Base-by-base conservation (phyloP, 768 basidiomycete species). In the Atractiella rhizophila region DNA sequence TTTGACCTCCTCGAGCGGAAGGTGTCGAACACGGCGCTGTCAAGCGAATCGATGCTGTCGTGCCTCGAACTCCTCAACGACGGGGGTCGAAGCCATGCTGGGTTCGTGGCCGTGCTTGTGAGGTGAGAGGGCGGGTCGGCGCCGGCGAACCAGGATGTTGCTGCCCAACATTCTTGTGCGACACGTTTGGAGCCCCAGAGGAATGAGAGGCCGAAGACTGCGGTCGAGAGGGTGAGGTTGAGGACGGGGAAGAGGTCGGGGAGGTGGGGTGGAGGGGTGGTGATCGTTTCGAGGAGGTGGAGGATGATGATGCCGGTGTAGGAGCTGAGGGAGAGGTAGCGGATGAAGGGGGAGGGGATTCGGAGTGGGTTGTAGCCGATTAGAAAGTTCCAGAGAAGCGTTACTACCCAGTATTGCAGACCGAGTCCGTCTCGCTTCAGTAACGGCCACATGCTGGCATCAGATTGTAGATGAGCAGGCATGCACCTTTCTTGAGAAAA, bases 371-470 rank as follows among this genome's bases (percentile, higher is more conserved):
- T 72, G 48, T 78, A 69, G 1, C 86, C 85, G 39, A 86, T 65
- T 2, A 76, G 47, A 42, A 69, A 67, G 56, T 88, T 91, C 83
- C 83, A 96, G 3, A 85, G 51, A 0, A 74, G 20, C 13, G 71
- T 62, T 10, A 71, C 58, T 0, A 69, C 71, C 28, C 76, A 40
- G 50, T 85, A 86, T 56, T 77, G 79, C 13, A 77, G 48, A 0
- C 65, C 71, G 8, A 77, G 65, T 0, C 76, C 78, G 46, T 91
- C 86, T 44, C 68, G 66, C 52, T 73, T 70, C 21, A 91, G 59
- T 18, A 91, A 58, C 0, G 86, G 85, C 76, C 78, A 94, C 79
- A 91, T 85, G 54, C 86, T 86, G 54, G 28, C 1, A 15, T 9
- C 4, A n/a, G 20, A 23, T 26, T 30, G 35, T 18, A 10, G 21